Conservation (phyloP, 305 asterid genomes). For the Fraxinus paxiana region DNA sequence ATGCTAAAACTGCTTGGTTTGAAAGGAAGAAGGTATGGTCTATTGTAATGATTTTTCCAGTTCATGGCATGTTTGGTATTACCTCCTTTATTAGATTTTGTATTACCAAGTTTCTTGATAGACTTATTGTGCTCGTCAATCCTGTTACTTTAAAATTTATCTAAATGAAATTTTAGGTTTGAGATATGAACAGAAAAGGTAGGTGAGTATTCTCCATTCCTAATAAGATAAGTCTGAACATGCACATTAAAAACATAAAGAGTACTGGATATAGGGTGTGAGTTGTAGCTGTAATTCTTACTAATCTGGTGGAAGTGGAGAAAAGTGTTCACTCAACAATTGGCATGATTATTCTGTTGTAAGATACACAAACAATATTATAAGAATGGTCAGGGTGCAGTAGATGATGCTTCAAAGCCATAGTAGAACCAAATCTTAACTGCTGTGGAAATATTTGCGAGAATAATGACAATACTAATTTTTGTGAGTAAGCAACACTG, state of each 20-base stretch:
- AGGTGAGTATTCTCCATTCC: background rate
- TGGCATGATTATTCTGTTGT: background rate
- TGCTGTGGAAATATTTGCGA: background rate
- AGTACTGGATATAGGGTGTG: background rate
- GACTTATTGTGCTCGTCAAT: background rate
- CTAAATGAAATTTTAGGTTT: background rate
- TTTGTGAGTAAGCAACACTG: background rate
- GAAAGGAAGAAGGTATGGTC: conserved; percentile 82
- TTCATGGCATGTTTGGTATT: background rate
- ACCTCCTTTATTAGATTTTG: background rate
- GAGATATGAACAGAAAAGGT: background rate
- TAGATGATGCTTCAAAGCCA: background rate
- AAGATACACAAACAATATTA: background rate
- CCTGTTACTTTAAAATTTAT: background rate
- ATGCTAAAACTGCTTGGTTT: conserved; percentile 91
- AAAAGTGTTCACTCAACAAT: background rate
- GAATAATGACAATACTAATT: background rate
- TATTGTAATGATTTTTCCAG: conserved; percentile 12
- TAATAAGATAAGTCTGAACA: background rate
- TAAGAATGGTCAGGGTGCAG: background rate
- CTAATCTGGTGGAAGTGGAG: background rate
- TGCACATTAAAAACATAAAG: background rate
- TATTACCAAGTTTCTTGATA: background rate
- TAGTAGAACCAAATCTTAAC: background rate
- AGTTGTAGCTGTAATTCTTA: background rate